Evolutionary conservation across 176 grass and related monocot genomes (phyloP).

Genomic region (Bothriochloa decipiens): DNA sequence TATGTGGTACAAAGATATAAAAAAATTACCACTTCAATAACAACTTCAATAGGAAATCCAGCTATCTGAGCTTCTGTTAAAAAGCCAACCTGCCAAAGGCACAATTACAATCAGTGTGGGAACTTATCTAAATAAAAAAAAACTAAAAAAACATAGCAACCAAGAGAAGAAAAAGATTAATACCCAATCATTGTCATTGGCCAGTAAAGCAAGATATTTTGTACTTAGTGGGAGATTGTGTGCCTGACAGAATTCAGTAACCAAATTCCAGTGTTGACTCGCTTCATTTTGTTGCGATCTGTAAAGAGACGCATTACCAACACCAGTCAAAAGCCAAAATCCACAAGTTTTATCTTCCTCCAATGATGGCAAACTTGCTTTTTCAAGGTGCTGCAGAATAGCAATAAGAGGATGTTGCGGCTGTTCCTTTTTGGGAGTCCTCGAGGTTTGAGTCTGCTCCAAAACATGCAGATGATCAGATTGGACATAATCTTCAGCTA

Average conservation of each 20-base stretch:
- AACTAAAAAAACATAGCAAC: too few relatives aligned
- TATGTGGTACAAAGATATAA: constrained; percentile 22
- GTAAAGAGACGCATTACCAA: constrained; percentile 75
- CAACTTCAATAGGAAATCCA: constrained; percentile 73
- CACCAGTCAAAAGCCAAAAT: constrained; percentile 81
- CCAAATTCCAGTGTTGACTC: constrained; percentile 83
- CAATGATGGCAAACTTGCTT: constrained; percentile 74
- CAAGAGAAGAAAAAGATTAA: neutral
- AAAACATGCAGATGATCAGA: constrained; percentile 80
- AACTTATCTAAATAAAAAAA: constrained; percentile 16
- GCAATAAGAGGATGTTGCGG: constrained; percentile 57
- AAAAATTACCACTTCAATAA: constrained; percentile 70
- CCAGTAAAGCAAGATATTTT: constrained; percentile 86
- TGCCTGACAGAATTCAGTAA: constrained; percentile 80
- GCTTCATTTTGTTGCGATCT: constrained; percentile 74
- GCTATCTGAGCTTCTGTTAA: constrained; percentile 87
- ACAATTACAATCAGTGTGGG: constrained; percentile 22
- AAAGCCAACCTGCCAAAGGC: constrained; percentile 89
- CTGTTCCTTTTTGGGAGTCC: constrained; percentile 48
- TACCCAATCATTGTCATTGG: constrained; percentile 99
- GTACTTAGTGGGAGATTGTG: constrained; percentile 88
- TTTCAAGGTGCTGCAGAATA: constrained; percentile 89
- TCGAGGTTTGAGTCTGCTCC: constrained; percentile 59
- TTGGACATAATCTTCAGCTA: constrained; percentile 91
- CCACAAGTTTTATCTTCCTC: constrained; percentile 81